Evolutionary conservation across 495 filamentous ascomycete species (phyloP).

Genomic region (Clohesyomyces aquaticus): DNA sequence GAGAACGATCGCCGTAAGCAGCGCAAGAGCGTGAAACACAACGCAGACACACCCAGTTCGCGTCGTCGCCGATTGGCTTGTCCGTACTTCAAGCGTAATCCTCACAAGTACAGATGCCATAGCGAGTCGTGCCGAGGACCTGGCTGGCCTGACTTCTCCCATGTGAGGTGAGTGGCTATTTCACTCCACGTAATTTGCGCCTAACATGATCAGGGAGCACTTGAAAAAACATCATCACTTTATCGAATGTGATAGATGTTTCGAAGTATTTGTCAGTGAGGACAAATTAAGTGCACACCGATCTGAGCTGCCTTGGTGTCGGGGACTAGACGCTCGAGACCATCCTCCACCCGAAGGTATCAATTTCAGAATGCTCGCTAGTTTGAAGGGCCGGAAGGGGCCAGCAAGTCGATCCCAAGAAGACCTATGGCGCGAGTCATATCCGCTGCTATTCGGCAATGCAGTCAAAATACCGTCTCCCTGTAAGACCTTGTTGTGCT

Average conservation of each 20-base stretch:
- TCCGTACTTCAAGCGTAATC: neutral
- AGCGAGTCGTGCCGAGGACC: neutral
- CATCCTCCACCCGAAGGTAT: neutral
- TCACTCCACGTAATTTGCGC: neutral
- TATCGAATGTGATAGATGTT: neutral
- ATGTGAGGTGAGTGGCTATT: neutral
- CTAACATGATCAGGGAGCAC: neutral
- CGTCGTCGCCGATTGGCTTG: neutral
- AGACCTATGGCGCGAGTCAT: neutral
- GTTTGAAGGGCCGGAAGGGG: neutral
- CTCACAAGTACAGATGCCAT: neutral
- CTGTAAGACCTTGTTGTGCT: neutral
- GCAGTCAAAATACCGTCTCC: neutral
- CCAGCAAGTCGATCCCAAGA: neutral
- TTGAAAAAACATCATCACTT: neutral
- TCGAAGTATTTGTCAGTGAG: neutral
- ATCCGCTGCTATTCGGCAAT: neutral
- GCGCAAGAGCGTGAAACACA: neutral
- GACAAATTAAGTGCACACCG: neutral
- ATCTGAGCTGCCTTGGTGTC: neutral
- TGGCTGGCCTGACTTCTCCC: neutral
- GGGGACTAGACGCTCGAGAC: neutral
- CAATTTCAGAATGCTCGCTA: neutral
- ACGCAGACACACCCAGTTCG: neutral
- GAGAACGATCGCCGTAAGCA: neutral